These are phyloP conservation scores for Penicillium sclerotigenum DNA, from an alignment of 2,329 filamentous ascomycete genomes.

Conservation along the genomic window DNA sequence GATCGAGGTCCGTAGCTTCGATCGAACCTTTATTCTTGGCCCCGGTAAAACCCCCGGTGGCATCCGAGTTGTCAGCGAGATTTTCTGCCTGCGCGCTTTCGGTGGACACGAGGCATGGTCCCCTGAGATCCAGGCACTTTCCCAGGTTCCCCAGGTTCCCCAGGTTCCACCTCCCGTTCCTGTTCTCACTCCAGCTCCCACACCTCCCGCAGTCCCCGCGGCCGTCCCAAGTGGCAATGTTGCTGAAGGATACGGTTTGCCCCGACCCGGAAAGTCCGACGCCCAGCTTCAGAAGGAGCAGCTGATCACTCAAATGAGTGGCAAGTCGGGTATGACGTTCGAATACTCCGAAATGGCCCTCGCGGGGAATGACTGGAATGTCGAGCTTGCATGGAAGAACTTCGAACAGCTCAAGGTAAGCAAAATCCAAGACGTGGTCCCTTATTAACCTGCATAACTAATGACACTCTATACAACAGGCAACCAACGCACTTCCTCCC, in stretches of 20 bases:
- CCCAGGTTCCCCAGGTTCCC: slow-evolving; percentile 32
- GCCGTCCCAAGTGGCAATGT: slow-evolving; percentile 27
- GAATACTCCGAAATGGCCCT: slow-evolving; percentile 80
- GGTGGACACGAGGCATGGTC: slow-evolving; percentile 55
- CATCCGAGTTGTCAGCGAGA: slow-evolving; percentile 75
- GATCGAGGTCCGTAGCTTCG: slow-evolving; percentile 69
- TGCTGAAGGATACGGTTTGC: slow-evolving; percentile 40
- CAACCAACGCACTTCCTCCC: slow-evolving; percentile 46
- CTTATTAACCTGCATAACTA: slow-evolving; percentile 21
- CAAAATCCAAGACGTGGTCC: neutral
- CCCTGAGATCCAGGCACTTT: slow-evolving; percentile 36
- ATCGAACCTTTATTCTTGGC: slow-evolving; percentile 74
- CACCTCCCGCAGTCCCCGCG: slow-evolving; percentile 17
- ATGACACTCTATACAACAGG: slow-evolving; percentile 23
- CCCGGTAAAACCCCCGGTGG: slow-evolving; percentile 65
- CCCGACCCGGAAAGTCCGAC: slow-evolving; percentile 44
- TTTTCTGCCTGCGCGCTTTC: slow-evolving; percentile 69
- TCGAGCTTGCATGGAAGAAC: slow-evolving; percentile 68
- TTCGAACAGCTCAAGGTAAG: slow-evolving; percentile 74
- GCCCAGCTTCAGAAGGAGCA: slow-evolving; percentile 63
- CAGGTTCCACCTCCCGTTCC: slow-evolving; percentile 15
- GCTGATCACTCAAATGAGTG: slow-evolving; percentile 67
- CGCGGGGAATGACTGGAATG: slow-evolving; percentile 74
- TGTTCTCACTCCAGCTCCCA: slow-evolving; percentile 7
- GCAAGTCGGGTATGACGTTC: slow-evolving; percentile 74